Percentiles rank a stretch among this genome's conserved stretches.
phyloP scores from a whole-genome alignment of 2,329 filamentous ascomycete genomes.

The Periconia macrospinosa region DNA sequence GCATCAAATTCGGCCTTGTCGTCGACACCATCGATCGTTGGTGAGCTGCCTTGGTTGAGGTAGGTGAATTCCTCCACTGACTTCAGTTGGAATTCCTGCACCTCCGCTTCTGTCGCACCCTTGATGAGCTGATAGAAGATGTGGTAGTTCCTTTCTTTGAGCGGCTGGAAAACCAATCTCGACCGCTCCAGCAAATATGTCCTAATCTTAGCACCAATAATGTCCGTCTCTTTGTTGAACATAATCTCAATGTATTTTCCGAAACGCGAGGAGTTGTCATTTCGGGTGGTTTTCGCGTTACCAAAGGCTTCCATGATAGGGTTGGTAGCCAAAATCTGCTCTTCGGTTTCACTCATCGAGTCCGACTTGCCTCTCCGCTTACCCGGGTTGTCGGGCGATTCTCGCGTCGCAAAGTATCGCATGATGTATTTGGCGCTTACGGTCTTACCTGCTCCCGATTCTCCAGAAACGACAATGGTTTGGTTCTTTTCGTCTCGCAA shows the following conservation, averaged over 20 bases:
- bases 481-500: slow-evolving; percentile 93
- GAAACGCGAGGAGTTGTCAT: slow-evolving; percentile 98
- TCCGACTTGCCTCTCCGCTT: slow-evolving; percentile 74
- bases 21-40: slow-evolving; percentile 90
- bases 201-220: slow-evolving; percentile 95
- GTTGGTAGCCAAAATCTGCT: slow-evolving; percentile 97
- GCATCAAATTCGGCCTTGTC: slow-evolving; percentile 93
- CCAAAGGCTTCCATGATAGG: slow-evolving; percentile 99
- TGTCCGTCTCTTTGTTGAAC: slow-evolving; percentile 94
- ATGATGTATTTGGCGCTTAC: slow-evolving; percentile 99
- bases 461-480: slow-evolving; percentile 98
- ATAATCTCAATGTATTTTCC: slow-evolving; percentile 99
- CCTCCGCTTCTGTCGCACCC: slow-evolving; percentile 82
- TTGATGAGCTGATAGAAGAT: slow-evolving; percentile 98
- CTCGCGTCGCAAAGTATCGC: slow-evolving; percentile 98
- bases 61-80: slow-evolving; percentile 93
- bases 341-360: slow-evolving; percentile 96
- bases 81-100: slow-evolving; percentile 75
- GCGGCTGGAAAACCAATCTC: slow-evolving; percentile 91
- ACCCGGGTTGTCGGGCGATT: slow-evolving; percentile 84
- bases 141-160: slow-evolving; percentile 98
- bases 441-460: slow-evolving; percentile 98
- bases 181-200: slow-evolving; percentile 95
- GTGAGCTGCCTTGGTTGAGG: slow-evolving; percentile 90
- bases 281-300: slow-evolving; percentile 98